Evolutionary conservation across 164 flowering plant species (phyloP).

Genomic region (Magnolia officinalis): DNA sequence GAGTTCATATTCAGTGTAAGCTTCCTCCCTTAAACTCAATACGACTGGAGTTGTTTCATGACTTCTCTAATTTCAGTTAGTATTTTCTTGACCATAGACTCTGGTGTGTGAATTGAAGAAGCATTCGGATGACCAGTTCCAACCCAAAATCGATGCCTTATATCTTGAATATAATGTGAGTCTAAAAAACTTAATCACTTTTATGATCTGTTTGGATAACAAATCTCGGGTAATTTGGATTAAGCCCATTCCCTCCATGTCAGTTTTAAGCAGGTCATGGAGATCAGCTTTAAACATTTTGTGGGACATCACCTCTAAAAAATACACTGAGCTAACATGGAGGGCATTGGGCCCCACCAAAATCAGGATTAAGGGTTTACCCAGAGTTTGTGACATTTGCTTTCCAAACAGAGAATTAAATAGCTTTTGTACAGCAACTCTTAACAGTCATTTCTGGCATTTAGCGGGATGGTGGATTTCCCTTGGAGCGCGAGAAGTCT

Average conservation of each 20-base stretch:
- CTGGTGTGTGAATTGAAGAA: conserved; percentile 48
- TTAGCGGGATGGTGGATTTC: conserved; percentile 27
- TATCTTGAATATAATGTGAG: conserved; percentile 44
- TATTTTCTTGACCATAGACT: conserved; percentile 27
- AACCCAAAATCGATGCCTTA: conserved; percentile 30
- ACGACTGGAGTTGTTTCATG: background rate
- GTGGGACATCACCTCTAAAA: too few relatives aligned
- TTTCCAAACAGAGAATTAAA: too few relatives aligned
- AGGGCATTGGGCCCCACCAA: too few relatives aligned
- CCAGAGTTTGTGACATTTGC: too few relatives aligned
- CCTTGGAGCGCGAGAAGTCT: conserved; percentile 15
- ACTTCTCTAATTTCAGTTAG: background rate
- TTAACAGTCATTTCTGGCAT: background rate
- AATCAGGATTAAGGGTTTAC: too few relatives aligned
- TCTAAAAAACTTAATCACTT: background rate
- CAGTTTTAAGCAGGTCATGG: too few relatives aligned
- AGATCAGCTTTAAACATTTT: too few relatives aligned
- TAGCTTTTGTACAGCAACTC: background rate
- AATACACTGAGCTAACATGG: too few relatives aligned
- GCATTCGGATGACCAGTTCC: conserved; percentile 24
- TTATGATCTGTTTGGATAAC: background rate
- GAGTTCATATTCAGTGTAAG: conserved; percentile 48
- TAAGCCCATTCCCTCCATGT: too few relatives aligned
- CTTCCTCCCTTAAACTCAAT: background rate
- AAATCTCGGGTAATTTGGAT: too few relatives aligned